These are phyloP conservation scores for Beta lomatogona DNA, from an alignment of 179 eudicot species.

Conservation along the genomic window DNA sequence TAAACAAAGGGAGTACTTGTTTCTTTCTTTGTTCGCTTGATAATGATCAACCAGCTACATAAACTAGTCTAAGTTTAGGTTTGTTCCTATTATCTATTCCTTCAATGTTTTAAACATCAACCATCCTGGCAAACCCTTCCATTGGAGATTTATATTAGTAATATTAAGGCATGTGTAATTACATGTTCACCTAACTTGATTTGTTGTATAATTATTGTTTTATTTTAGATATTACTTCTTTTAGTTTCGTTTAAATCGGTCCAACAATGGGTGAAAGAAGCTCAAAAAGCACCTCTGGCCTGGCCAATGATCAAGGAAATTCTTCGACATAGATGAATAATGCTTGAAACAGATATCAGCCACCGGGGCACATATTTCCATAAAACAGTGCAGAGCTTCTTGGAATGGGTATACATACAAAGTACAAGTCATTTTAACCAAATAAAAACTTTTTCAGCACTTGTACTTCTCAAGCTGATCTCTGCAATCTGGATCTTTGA, in stretches of 20 bases:
- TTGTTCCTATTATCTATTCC: background rate
- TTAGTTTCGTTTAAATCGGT: constrained; percentile 9
- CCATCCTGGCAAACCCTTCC: background rate
- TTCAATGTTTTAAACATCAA: background rate
- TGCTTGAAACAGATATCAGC: constrained; percentile 36
- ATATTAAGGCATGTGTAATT: background rate
- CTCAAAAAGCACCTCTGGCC: constrained; percentile 49
- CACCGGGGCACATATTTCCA: constrained; percentile 57
- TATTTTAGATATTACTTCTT: constrained; percentile 10
- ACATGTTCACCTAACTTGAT: background rate
- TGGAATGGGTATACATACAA: constrained; percentile 45
- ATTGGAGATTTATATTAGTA: background rate
- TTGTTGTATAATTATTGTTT: background rate
- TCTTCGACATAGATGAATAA: constrained; percentile 28
- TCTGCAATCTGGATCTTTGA: constrained; percentile 67
- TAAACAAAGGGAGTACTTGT: background rate
- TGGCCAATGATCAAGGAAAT: constrained; percentile 34
- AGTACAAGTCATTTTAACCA: constrained; percentile 45
- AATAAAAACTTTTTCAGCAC: constrained; percentile 51
- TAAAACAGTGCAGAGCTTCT: constrained; percentile 48
- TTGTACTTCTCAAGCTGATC: constrained; percentile 55
- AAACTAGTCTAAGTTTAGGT: background rate
- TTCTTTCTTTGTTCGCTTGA: background rate
- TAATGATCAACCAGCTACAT: background rate
- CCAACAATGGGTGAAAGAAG: constrained; percentile 32